Conservation (phyloP, 2,329 filamentous ascomycete species). For the Sarocladium kiliense region DNA sequence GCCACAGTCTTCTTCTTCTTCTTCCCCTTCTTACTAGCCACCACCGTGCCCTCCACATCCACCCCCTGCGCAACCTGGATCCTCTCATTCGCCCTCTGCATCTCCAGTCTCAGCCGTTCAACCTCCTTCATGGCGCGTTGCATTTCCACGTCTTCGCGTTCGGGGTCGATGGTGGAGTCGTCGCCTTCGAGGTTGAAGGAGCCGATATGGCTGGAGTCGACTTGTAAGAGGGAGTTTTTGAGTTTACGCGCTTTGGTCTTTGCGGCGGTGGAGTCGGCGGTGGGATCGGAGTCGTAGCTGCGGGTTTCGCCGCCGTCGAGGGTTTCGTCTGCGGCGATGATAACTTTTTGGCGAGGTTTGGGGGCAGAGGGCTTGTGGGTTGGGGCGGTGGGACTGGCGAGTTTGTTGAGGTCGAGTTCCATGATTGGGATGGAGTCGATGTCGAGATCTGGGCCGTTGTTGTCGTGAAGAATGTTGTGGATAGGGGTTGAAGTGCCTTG, state of each 20-base stretch:
- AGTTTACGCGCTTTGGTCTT: constrained; percentile 46
- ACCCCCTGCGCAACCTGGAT: constrained; percentile 68
- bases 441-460: constrained; percentile 75
- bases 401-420: constrained; percentile 71
- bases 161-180: constrained; percentile 50
- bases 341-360: constrained; percentile 53
- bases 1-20: constrained; percentile 37
- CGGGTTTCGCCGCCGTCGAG: constrained; percentile 48
- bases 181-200: constrained; percentile 61
- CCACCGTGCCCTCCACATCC: constrained; percentile 57
- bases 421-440: constrained; percentile 96
- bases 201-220: constrained; percentile 80
- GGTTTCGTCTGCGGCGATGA: constrained; percentile 70
- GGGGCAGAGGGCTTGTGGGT: constrained; percentile 29
- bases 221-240: constrained; percentile 67
- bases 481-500: constrained; percentile 68
- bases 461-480: constrained; percentile 67
- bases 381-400: constrained; percentile 24
- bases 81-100: constrained; percentile 76
- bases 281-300: constrained; percentile 51
- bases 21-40: constrained; percentile 65
- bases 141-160: constrained; percentile 85
- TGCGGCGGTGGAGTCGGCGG: constrained; percentile 35
- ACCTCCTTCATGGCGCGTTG: constrained; percentile 82
- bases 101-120: constrained; percentile 78